Evolutionary conservation across 495 filamentous ascomycete genomes (phyloP), one percentile per base, ranked within the genome.

Genomic region (Bacidia rubella): DNA sequence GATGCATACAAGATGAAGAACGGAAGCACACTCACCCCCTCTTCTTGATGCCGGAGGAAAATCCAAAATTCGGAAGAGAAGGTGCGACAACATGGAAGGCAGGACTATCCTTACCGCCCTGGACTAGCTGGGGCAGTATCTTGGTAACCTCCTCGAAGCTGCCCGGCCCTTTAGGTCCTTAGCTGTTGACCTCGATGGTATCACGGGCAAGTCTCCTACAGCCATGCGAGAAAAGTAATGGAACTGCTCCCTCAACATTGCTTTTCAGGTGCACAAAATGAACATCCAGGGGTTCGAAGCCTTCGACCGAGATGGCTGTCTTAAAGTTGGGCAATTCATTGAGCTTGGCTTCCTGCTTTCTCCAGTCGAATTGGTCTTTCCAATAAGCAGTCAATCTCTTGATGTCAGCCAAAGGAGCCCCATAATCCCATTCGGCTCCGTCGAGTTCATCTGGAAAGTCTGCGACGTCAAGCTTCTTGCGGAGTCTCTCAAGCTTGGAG

Each of bases 181-280:
- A 39, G 32, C n/a, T 9, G 32, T 39, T 1, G 1, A 45, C 20
- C 22, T 23, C 9, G 26, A 1, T 20, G 0, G 20, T 11, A 17
- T 43, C 1, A n/a, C 17, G 2, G 3, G 12, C 7, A 20, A 22
- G 17, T 9, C 11, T 11, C 49, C n/a, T 53, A 62, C 72, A 74
- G 24, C 72, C 71, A 57, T 75, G 72, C 15, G 62, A 54, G 43
- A 75, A 73, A 4, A 74, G 64, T 2, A 74, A 49, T 0, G 72
- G 70, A 25, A 71, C 67, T 3, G 72, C 70, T 25, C 61, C 54
- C 12, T 57, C 47, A 4, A 55, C 53, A 1, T 58, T 46, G 49
- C 62, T 70, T 20, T 57, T 53, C 44, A 71, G 68, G 52, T 75
- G 69, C 21, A 75, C 52, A 56, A 73, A 75, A 57, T 75, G 72